Base-by-base conservation (phyloP, 2,329 filamentous ascomycete species). In the Scytalidium sp. region DNA sequence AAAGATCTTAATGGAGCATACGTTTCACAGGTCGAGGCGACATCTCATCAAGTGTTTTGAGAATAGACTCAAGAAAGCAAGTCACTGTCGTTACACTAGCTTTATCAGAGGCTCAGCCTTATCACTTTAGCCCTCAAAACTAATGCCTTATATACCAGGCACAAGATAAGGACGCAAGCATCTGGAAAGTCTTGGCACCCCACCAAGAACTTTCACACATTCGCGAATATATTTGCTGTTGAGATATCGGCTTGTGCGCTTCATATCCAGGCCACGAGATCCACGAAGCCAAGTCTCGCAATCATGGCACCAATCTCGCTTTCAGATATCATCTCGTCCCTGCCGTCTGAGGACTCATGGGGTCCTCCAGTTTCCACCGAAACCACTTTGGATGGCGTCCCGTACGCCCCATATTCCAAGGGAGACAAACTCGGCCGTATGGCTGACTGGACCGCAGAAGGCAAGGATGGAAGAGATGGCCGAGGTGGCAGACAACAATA, bases 371-470 rank as follows among this genome's bases (percentile, higher is more conserved):
- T 87, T 60, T 87, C 91, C 53, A 83, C 76, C 63, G 90, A 96
- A 70, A 96, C 90, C 57, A 96, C 89, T 55, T 82, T 97, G 64
- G 86, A 96, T 68, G 94, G 94, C 68, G 90, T 97, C 45, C 94
- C 94, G 36, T 99, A 97, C 71, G 94, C 94, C 62, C 94, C 94
- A 54, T 99, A 94, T 79, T 97, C 92, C 60, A 99, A 99, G 75
- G 91, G 90, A 69, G 94, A 99, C 78, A 97, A 97, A 81, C 80
- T 99, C 53, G 94, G 94, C 66, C 92, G 94, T 70, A 97, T 99
- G 92, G 94, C 94, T 54, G 94, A 99, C 78, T 99, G 94, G 94
- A 96, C 92, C 17, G 67, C 84, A 43, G 94, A 97, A 67, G 85
- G 88, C 70, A 97, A 97, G 75, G 90, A 94, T 60, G 76, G 80